Base-by-base conservation (phyloP, 2,329 filamentous ascomycete genomes). In the Sarocladium brachiariae region DNA sequence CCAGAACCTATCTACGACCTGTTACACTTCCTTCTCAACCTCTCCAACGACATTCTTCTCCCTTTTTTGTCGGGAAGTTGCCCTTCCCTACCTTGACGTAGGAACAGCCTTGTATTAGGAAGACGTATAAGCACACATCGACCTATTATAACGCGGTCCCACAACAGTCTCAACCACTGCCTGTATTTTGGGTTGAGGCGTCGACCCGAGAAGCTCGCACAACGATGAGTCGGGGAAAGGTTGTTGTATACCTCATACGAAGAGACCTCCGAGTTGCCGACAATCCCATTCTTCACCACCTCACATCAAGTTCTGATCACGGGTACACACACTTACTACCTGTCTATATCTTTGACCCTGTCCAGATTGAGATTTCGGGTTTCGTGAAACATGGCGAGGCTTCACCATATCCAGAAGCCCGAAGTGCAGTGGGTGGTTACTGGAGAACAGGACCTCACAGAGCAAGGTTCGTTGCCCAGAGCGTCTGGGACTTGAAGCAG, bases 361-460 rank as follows among this genome's bases (percentile, higher is more conserved):
- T 86, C 49, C 86, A 92, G 58, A 70, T 91, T 19, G 87, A 92
- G 61, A 72, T 87, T 1, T 86, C 84, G 0, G 88, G 88, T 2
- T 87, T 92, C 58, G 67, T 91, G n/a, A 66, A 68, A 13, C 63
- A 75, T 41, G 68, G 72, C 10, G 58, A 67, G 46, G 66, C 70
- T 46, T 86, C 76, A 6, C 87, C 87, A 0, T 90, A 86, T 55
- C 82, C 82, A 0, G 78, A 83, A 59, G 85, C 87, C 3, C 74
- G 77, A 52, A 87, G 84, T 57, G 63, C 72, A n/a, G 68, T 86
- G 3, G 84, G 76, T 11, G 70, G 74, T 1, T 87, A 87, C 61
- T 89, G 84, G 83, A 74, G 87, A 61, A 89, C 85, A 58, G 87
- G 87, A 2, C 81, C 80, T 4, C 80, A 87, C 58, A 77, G 88